Percentiles rank a stretch among this genome's conserved stretches.
Evolutionary conservation across 345 rosid genomes (phyloP).

Genomic region (Dovyalis caffra): DNA sequence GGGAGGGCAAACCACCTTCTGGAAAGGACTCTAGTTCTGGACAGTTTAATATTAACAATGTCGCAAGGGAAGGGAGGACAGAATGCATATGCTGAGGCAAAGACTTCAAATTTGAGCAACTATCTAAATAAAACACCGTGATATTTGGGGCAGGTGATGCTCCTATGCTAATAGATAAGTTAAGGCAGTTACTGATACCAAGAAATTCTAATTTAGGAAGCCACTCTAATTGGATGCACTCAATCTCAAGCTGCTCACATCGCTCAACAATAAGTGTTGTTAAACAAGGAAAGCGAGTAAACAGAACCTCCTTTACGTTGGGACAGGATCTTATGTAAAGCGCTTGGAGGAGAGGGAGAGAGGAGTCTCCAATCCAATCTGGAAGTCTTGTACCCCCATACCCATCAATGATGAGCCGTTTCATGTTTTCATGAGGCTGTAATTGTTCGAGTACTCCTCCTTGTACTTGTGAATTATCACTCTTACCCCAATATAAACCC

Average conservation of each 20-base stretch:
- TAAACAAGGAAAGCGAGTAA: neutral
- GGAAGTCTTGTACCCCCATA: conserved; percentile 3
- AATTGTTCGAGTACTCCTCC: neutral
- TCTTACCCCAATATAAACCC: neutral
- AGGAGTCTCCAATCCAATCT: too few species aligned
- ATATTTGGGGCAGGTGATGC: too few species aligned
- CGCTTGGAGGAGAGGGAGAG: neutral
- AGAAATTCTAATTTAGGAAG: neutral
- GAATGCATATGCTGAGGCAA: conserved; percentile 6
- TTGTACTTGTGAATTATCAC: neutral
- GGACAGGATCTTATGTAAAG: neutral
- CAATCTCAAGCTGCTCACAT: neutral
- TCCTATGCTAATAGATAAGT: neutral
- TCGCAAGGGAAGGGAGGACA: too few species aligned
- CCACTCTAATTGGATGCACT: neutral
- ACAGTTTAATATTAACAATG: too few species aligned
- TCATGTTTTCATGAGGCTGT: neutral
- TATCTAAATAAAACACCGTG: too few species aligned
- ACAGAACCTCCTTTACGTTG: neutral
- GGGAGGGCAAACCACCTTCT: too few species aligned
- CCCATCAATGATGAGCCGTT: neutral
- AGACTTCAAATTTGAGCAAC: conserved; percentile 3
- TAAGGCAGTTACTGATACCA: neutral
- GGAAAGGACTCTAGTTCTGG: conserved; percentile 11
- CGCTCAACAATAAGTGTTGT: too few species aligned